Conservation (phyloP, 106 monocot species). For the Apostasia ramifera region DNA sequence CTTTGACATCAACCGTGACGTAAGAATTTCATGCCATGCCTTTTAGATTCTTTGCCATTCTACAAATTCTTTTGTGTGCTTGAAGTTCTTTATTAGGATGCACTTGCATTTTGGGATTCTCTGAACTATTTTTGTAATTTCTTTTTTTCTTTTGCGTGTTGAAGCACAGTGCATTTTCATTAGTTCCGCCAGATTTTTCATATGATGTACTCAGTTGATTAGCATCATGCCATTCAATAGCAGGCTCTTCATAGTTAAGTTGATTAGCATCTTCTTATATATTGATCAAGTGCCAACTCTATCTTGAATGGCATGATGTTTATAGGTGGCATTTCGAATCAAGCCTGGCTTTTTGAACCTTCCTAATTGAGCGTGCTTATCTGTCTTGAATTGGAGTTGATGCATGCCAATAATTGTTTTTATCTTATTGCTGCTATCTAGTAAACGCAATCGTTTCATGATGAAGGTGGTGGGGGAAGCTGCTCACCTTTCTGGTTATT, state of each 20-base stretch:
- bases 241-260: too few relatives aligned
- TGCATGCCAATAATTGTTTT: constrained; percentile 1
- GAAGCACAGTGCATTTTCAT: neutral
- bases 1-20: constrained; percentile 93
- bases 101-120: too few relatives aligned
- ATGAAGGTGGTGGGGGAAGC: constrained; percentile 89
- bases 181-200: neutral
- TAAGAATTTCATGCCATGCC: constrained; percentile 20
- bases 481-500: constrained; percentile 86
- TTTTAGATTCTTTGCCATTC: neutral
- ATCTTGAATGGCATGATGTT: neutral
- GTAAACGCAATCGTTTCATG: neutral
- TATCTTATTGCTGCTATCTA: neutral
- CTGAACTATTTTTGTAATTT: too few relatives aligned
- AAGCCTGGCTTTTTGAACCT: neutral
- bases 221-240: too few relatives aligned
- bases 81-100: too few relatives aligned
- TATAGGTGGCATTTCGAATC: neutral
- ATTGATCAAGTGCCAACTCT: neutral
- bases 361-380: neutral
- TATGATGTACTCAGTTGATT: neutral
- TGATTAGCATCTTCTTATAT: too few relatives aligned
- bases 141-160: neutral
- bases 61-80: too few relatives aligned
- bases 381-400: neutral